Evolutionary conservation across 441 rosid genomes (phyloP).

Genomic region (Bocquillonia castaneifolia): DNA sequence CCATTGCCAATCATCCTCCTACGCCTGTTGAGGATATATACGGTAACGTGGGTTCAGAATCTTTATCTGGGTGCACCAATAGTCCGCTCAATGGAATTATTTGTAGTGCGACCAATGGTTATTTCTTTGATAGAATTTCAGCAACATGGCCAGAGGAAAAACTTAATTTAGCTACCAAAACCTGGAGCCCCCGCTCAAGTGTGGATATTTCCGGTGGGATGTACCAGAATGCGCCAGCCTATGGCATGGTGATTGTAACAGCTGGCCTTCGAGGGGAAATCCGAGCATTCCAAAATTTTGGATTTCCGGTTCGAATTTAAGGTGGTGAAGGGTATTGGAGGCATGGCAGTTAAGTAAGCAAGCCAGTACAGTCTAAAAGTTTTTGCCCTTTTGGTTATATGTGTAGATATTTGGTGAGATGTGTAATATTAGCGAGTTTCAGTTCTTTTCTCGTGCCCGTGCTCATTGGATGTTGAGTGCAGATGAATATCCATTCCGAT

Average conservation of each 20-base stretch:
- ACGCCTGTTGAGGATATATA: constrained; percentile 70
- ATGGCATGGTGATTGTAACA: constrained; percentile 91
- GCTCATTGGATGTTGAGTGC: constrained; percentile 36
- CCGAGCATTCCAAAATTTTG: constrained; percentile 82
- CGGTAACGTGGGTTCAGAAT: constrained; percentile 36
- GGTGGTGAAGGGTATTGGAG: not conserved
- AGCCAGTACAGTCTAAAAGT: constrained; percentile 10
- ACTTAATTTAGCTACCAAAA: constrained; percentile 45
- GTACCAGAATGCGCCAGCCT: constrained; percentile 57
- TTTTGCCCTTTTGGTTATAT: constrained; percentile 21
- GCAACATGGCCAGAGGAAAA: constrained; percentile 97
- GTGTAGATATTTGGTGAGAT: constrained; percentile 53
- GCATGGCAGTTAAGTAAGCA: constrained; percentile 19
- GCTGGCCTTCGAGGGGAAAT: constrained; percentile 88
- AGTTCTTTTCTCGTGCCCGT: constrained; percentile 34
- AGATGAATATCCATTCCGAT: constrained; percentile 30
- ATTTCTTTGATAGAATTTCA: constrained; percentile 84
- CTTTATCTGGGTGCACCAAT: constrained; percentile 43
- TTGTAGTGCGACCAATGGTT: constrained; percentile 75
- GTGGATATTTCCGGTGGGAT: constrained; percentile 47
- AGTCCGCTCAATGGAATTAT: constrained; percentile 75
- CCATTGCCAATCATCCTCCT: constrained; percentile 71
- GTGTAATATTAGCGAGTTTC: constrained; percentile 49
- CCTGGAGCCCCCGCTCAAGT: constrained; percentile 51
- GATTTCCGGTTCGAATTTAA: constrained; percentile 72